Base-by-base conservation (phyloP, 257 asterid genomes). In the Penstemon newberryi region DNA sequence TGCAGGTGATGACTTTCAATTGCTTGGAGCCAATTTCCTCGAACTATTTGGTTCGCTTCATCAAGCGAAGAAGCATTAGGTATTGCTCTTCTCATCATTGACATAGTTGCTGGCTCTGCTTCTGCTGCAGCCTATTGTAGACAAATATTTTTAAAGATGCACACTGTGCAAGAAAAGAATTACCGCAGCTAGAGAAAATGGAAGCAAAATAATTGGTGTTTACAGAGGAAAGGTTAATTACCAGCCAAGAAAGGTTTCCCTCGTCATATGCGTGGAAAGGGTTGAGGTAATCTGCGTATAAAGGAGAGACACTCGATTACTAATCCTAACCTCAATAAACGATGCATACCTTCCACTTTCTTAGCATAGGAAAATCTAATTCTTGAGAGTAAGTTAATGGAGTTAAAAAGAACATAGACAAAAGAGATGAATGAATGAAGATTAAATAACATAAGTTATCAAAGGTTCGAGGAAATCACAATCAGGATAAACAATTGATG, bases 231-330 rank as follows among this genome's bases (percentile, higher is more conserved):
- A 43, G 12, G 40, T 72, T 44, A 5, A 60, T 63, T 88, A 92
- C 98, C 96, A 90, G 96, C 98, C 98, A 92, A 65, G 98, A 92
- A 56, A 92, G 94, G 72, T 92, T 92, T 49, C 98, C 98, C 63
- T 92, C 97, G 61, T 92, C 98, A 75, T 92, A 92, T 8, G 97
- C 98, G 71, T 92, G 98, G 79, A 92, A 90, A 12, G 96, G 92
- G 62, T 83, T 88, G 73, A 88, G 95, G 80, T 92, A 92, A 86
- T 92, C 97, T 92, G 88, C 83, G 75, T 15, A 69, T 67, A n/a
- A 64, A 56, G 58, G 69, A 67, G 9, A 60, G 6, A 46, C 13
- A 44, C 8, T 39, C 33, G 43, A 19, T 65, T 25, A 73, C 1
- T 42, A 46, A 52, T 60, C 51, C 44, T 53, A 56, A 59, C 55